These are phyloP conservation scores for Claviceps maximensis DNA, from an alignment of 2,329 filamentous ascomycete genomes.

Conservation along the genomic window DNA sequence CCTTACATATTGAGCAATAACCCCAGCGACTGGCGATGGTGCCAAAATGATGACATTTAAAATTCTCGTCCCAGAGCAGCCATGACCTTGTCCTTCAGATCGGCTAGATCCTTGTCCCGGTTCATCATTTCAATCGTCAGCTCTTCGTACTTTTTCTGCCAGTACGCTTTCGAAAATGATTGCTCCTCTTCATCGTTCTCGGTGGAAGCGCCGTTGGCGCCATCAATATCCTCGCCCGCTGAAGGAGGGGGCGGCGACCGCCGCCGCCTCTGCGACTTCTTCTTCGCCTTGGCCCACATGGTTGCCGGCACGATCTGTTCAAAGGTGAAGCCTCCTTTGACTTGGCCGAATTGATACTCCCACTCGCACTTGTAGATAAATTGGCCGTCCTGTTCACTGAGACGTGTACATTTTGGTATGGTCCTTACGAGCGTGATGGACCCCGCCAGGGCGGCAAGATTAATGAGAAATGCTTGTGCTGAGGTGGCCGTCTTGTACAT, in stretches of 20 bases:
- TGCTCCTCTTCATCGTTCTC: conserved; percentile 3
- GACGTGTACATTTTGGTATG: conserved; percentile 26
- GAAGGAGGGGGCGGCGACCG: neutral
- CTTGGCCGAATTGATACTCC: conserved; percentile 41
- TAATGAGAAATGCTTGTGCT: conserved; percentile 44
- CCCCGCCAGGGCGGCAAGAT: conserved; percentile 43
- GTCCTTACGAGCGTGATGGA: conserved; percentile 35
- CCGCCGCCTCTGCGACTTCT: conserved; percentile 2
- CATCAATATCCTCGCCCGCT: conserved; percentile 8
- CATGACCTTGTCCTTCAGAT: conserved; percentile 30
- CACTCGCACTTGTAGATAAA: conserved; percentile 39
- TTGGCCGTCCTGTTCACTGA: conserved; percentile 27
- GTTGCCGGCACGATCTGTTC: conserved; percentile 31
- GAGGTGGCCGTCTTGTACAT: conserved; percentile 36
- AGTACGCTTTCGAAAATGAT: conserved; percentile 24
- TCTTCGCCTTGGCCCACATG: conserved; percentile 25
- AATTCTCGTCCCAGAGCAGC: conserved; percentile 18
- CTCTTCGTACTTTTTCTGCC: conserved; percentile 41
- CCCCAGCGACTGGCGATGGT: neutral
- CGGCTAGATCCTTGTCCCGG: conserved; percentile 38
- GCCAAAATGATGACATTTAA: neutral
- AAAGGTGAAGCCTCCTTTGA: conserved; percentile 40
- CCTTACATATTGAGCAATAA: neutral
- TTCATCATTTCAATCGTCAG: conserved; percentile 47
- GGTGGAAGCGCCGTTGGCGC: conserved; percentile 6